A percentile compares a stretch with the other conserved stretches of the same genome.
phyloP scores from a whole-genome alignment of 2,329 filamentous ascomycete species.

The Leptographium lundbergii region DNA sequence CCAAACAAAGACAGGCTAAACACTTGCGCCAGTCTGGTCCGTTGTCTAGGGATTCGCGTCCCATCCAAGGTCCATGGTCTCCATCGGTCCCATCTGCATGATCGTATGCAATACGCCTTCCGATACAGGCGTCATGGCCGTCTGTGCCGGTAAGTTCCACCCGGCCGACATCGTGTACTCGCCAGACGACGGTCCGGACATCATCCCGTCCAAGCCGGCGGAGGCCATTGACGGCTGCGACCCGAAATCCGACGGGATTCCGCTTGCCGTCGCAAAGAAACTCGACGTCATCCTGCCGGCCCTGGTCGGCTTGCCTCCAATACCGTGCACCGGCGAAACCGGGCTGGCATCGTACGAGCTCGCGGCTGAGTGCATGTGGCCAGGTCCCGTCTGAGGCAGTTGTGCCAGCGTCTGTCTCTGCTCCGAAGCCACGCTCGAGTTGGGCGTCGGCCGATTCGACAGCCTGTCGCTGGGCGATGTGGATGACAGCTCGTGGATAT shows the following conservation, averaged over 20 bases:
- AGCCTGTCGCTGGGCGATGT: constrained; percentile 35
- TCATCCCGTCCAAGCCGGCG: constrained; percentile 1
- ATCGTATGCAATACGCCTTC: constrained; percentile 45
- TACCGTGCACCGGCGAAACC: not conserved
- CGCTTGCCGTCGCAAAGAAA: constrained; percentile 24
- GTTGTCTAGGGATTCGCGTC: constrained; percentile 19
- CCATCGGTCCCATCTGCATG: constrained; percentile 47
- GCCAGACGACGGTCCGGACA: constrained; percentile 16
- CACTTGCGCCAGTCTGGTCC: not conserved
- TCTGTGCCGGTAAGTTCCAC: constrained; percentile 30
- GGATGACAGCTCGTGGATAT: constrained; percentile 30
- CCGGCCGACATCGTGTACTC: constrained; percentile 29
- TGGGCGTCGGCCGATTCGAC: constrained; percentile 46
- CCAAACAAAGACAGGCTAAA: not conserved
- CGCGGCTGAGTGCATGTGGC: constrained; percentile 14
- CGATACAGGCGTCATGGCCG: constrained; percentile 40
- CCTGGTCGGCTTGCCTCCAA: constrained; percentile 3
- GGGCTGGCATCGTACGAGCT: constrained; percentile 38
- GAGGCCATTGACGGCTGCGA: not conserved
- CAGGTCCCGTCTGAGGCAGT: constrained; percentile 6
- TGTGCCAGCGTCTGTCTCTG: constrained; percentile 19
- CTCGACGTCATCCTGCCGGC: constrained; percentile 18
- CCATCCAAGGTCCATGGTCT: constrained; percentile 44
- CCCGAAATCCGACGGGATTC: constrained; percentile 15
- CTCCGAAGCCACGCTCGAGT: constrained; percentile 40